These are phyloP conservation scores for Sphaerulina musiva DNA, from an alignment of 2,329 filamentous ascomycete genomes.

Conservation along the genomic window DNA sequence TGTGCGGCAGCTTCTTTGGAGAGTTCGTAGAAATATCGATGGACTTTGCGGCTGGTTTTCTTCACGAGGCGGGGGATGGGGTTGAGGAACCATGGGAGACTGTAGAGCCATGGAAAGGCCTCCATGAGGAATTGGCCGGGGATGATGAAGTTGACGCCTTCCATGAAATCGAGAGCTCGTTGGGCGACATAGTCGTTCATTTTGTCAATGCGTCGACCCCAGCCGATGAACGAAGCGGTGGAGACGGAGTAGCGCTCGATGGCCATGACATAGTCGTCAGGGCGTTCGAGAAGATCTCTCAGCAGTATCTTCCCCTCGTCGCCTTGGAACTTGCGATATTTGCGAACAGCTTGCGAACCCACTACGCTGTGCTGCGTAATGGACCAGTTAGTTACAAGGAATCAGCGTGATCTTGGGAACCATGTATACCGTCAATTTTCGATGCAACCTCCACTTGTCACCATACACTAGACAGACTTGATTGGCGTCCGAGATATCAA, in stretches of 20 bases:
- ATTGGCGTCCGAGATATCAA: slow-evolving; percentile 21
- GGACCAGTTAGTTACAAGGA: not conserved
- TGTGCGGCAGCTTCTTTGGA: not conserved
- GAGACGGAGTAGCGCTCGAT: slow-evolving; percentile 21
- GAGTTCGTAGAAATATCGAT: not conserved
- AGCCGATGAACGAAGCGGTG: slow-evolving; percentile 18
- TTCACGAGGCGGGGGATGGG: not conserved
- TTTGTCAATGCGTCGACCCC: slow-evolving; percentile 17
- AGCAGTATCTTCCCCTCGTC: slow-evolving; percentile 19
- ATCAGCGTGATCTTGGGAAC: not conserved
- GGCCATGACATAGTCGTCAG: slow-evolving; percentile 12
- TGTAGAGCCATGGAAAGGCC: not conserved
- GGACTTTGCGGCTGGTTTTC: not conserved
- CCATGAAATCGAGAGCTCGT: slow-evolving; percentile 16
- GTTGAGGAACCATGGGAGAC: not conserved
- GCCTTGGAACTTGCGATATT: slow-evolving; percentile 16
- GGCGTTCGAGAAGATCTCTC: slow-evolving; percentile 13
- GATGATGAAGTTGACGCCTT: slow-evolving; percentile 17
- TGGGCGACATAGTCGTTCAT: slow-evolving; percentile 18
- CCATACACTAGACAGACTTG: slow-evolving; percentile 18
- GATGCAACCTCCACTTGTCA: slow-evolving; percentile 19
- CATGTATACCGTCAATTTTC: slow-evolving; percentile 11
- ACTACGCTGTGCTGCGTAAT: slow-evolving; percentile 13
- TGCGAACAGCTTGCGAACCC: slow-evolving; percentile 18
- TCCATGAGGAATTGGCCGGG: slow-evolving; percentile 20